Conservation (phyloP, 73 alveolate genomes). For the Tetrahymena malaccensis region DNA sequence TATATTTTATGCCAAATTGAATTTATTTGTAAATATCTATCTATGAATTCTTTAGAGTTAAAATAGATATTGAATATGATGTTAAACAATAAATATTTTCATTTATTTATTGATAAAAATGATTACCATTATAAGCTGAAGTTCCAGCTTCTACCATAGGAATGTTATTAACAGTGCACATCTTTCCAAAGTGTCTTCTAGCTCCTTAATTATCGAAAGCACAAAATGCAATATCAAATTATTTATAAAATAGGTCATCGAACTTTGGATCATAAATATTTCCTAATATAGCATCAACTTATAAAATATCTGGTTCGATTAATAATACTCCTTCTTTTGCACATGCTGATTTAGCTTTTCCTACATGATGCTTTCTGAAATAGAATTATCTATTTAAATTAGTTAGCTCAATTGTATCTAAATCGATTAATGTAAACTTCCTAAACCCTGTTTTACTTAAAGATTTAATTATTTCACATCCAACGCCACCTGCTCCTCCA, state of each 20-base stretch:
- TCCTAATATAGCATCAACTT: constrained; percentile 56
- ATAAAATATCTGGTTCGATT: constrained; percentile 64
- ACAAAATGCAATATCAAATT: constrained; percentile 78
- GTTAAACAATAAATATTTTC: too few species aligned
- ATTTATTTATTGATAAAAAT: background rate
- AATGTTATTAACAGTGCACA: constrained; percentile 66
- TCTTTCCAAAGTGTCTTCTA: constrained; percentile 81
- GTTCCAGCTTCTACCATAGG: constrained; percentile 92
- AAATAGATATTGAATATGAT: background rate
- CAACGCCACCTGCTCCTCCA: constrained; percentile 97
- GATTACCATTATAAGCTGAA: constrained; percentile 74
- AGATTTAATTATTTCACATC: constrained; percentile 88
- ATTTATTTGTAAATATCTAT: background rate
- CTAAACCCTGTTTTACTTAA: constrained; percentile 79
- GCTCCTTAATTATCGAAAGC: constrained; percentile 94
- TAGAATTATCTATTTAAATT: constrained; percentile 91
- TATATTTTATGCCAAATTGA: background rate
- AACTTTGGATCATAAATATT: constrained; percentile 53
- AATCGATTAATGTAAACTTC: constrained; percentile 72
- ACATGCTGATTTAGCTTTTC: constrained; percentile 53
- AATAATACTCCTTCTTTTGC: constrained; percentile 25
- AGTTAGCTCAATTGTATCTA: constrained; percentile 91
- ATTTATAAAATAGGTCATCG: constrained; percentile 62
- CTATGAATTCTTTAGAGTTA: background rate
- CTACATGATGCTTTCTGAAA: constrained; percentile 85